Evolutionary conservation across 768 basidiomycete genomes (phyloP).

Genomic region (Mycena capillaripes): DNA sequence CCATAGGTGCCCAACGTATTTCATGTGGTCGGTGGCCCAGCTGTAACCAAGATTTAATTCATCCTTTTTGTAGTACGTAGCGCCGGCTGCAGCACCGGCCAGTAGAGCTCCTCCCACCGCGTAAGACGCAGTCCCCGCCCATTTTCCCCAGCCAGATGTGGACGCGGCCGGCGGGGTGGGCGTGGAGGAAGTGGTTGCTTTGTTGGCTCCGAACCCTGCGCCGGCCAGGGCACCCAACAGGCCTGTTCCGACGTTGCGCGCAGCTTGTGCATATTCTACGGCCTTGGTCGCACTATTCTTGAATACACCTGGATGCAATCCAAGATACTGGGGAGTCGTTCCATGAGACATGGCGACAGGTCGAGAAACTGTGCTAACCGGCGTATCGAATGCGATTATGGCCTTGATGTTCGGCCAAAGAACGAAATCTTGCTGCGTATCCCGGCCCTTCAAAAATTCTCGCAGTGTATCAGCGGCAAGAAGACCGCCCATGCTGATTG

Average conservation of each 20-base stretch:
- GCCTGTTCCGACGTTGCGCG: conserved; percentile 73
- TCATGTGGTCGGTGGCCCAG: conserved; percentile 91
- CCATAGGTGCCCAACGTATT: conserved; percentile 90
- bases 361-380: conserved; percentile 61
- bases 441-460: conserved; percentile 75
- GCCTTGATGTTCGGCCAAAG: conserved; percentile 93
- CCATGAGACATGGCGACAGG: neutral
- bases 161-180: conserved; percentile 49
- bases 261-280: conserved; percentile 76
- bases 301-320: conserved; percentile 88
- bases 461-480: conserved; percentile 87
- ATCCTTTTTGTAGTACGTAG: conserved; percentile 86
- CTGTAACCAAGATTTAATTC: conserved; percentile 78
- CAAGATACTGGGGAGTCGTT: conserved; percentile 76
- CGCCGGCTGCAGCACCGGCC: conserved; percentile 87
- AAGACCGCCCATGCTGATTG: conserved; percentile 92
- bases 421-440: conserved; percentile 39
- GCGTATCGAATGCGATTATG: conserved; percentile 91
- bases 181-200: conserved; percentile 48
- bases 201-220: conserved; percentile 63
- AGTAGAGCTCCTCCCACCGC: conserved; percentile 81
- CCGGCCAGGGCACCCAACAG: conserved; percentile 70
- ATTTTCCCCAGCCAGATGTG: conserved; percentile 68
- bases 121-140: conserved; percentile 75
- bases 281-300: conserved; percentile 87